A percentile compares a stretch with the other conserved stretches of the same genome.
These are phyloP conservation scores for Pseudocercospora musae DNA, from an alignment of 2,329 filamentous ascomycete species.

Conservation along the genomic window DNA sequence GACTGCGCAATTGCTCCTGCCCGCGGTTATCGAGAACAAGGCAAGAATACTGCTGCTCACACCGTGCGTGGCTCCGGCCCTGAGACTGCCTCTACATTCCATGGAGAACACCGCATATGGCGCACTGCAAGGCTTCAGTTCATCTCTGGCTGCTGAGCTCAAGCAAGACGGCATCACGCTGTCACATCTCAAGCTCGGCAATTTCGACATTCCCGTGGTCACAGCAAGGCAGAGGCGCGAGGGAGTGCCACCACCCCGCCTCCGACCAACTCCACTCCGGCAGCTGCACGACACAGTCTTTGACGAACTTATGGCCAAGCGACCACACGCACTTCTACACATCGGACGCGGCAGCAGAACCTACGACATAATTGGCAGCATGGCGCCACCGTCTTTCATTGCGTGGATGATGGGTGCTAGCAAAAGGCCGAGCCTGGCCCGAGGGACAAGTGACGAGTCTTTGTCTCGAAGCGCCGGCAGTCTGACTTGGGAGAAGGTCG, in stretches of 20 bases:
- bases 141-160: slow-evolving; percentile 76
- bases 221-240: slow-evolving; percentile 39
- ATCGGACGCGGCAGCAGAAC: slow-evolving; percentile 80
- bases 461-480: slow-evolving; percentile 42
- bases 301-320: slow-evolving; percentile 72
- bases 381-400: slow-evolving; percentile 74
- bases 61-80: slow-evolving; percentile 73
- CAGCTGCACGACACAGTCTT: slow-evolving; percentile 85
- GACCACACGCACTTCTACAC: slow-evolving; percentile 61
- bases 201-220: slow-evolving; percentile 76
- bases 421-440: slow-evolving; percentile 10
- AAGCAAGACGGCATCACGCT: slow-evolving; percentile 72
- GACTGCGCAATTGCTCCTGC: slow-evolving; percentile 80
- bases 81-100: slow-evolving; percentile 76
- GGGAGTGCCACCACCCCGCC: slow-evolving; percentile 34
- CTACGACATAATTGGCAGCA: slow-evolving; percentile 81
- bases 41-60: slow-evolving; percentile 73
- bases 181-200: slow-evolving; percentile 84
- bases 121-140: slow-evolving; percentile 80
- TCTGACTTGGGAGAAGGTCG: slow-evolving; percentile 48
- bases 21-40: slow-evolving; percentile 52
- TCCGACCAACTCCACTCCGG: slow-evolving; percentile 61
- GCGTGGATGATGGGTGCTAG: slow-evolving; percentile 84
- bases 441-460: slow-evolving; percentile 34
- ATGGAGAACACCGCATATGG: slow-evolving; percentile 83